Evolutionary conservation across 768 basidiomycete species (phyloP).

Genomic region (Hemileccinum rubropunctum): DNA sequence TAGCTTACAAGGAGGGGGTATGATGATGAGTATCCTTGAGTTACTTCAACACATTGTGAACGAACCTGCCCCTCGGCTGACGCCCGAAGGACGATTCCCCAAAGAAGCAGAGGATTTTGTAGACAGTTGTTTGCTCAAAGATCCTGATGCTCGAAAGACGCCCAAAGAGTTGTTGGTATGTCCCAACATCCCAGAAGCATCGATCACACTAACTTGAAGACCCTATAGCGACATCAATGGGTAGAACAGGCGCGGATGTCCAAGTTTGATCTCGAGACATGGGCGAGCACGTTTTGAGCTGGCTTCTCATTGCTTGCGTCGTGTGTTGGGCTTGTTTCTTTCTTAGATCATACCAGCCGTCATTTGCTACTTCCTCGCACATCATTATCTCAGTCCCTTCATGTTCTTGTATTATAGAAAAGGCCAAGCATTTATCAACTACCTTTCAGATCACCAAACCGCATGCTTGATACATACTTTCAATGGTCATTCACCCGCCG

Average conservation of each 20-base stretch:
- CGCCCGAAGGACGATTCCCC: slow-evolving; percentile 71
- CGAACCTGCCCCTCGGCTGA: slow-evolving; percentile 90
- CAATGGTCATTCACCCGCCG: too few species aligned
- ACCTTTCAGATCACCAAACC: not conserved
- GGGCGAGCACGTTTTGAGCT: slow-evolving; percentile 71
- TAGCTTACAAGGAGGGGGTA: slow-evolving; percentile 87
- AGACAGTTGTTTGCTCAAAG: slow-evolving; percentile 87
- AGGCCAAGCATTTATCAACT: slow-evolving; percentile 8
- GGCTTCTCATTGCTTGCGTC: slow-evolving; percentile 15
- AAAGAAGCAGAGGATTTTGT: slow-evolving; percentile 79
- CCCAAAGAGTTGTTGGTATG: slow-evolving; percentile 83
- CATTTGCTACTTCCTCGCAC: slow-evolving; percentile 29
- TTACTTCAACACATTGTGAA: slow-evolving; percentile 97
- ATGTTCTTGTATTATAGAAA: slow-evolving; percentile 33
- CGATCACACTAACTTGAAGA: slow-evolving; percentile 9
- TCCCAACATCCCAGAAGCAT: not conserved
- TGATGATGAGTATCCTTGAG: slow-evolving; percentile 98
- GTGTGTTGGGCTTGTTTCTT: slow-evolving; percentile 10
- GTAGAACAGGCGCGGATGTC: slow-evolving; percentile 60
- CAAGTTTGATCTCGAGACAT: slow-evolving; percentile 70
- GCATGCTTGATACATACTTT: too few species aligned
- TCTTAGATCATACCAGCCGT: slow-evolving; percentile 24
- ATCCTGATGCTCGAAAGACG: slow-evolving; percentile 77
- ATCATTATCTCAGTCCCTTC: slow-evolving; percentile 29
- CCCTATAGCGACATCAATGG: slow-evolving; percentile 68